Evolutionary conservation across 2,329 filamentous ascomycete species (phyloP), one percentile per base, ranked within the genome.

Genomic region (Penicillium paneum): DNA sequence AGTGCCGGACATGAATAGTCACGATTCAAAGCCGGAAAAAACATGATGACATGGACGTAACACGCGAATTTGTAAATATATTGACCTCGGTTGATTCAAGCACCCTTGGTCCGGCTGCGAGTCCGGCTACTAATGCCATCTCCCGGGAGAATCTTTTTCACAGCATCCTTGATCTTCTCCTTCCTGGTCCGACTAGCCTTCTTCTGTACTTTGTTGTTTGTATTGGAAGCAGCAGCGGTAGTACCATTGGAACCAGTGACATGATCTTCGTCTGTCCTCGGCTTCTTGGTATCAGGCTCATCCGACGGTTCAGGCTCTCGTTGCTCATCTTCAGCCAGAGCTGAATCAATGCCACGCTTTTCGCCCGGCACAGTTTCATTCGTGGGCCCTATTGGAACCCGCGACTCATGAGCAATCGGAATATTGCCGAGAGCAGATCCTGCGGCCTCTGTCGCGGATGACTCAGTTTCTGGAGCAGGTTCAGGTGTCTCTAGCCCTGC

Each of bases 121-220:
- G 73, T 75, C 34, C 72, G 65, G 56, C 70, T 74, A 32, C 73
- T 71, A 55, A 71, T 67, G 10, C 72, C 70, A 61, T 70, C 69
- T 19, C 59, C 61, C 10, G 69, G 62, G 29, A 67, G 56, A 8
- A 56, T 47, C 50, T 64, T 67, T 50, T 68, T 70, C 46, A 61
- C 46, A 13, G 61, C 42, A 21, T 67, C 64, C 56, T 70, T 64
- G 31, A 60, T 55, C 46, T 61, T 67, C 17, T 59, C 64, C 52
- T 71, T 74, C 59, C 70, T 73, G 5, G 67, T 59, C 13, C 67
- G 67, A 19, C 62, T 62, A 12, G 60, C 50, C 50, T 69, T 69
- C 58, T 70, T 71, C 57, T 64, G 66, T n/a, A 57, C 59, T 17
- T 60, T 66, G 36, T 69, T 68, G 12, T 61, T 55, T 19, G 45